Percentiles rank a stretch among this genome's conserved stretches.
Conservation (phyloP, 352 stramenopile genomes). For the Globisporangium uncinulatum region DNA sequence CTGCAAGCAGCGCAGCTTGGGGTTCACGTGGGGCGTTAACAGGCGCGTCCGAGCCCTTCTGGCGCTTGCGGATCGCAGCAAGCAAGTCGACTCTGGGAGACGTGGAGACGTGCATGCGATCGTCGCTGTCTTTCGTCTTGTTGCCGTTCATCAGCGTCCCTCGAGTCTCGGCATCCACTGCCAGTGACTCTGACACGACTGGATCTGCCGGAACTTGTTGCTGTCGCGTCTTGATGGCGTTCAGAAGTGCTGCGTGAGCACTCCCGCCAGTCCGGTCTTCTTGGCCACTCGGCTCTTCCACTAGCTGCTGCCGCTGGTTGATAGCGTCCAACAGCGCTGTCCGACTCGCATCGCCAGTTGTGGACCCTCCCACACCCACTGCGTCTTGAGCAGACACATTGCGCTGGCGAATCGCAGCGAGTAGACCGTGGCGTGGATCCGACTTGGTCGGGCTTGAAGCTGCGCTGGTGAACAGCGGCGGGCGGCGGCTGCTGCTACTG, state of each 20-base stretch:
- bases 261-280: neutral
- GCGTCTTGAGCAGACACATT: constrained; percentile 2
- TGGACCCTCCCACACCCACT: neutral
- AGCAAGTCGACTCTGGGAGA: constrained; percentile 5
- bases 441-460: neutral
- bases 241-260: constrained; percentile 2
- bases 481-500: constrained; percentile 2
- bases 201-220: neutral
- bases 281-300: neutral
- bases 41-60: neutral
- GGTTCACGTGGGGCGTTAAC: neutral
- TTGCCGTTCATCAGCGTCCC: neutral
- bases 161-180: too few relatives aligned
- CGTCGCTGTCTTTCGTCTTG: too few relatives aligned
- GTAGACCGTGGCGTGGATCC: constrained; percentile 17
- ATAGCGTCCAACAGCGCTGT: constrained; percentile 7
- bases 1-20: constrained; percentile 25
- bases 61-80: constrained; percentile 13
- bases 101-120: too few relatives aligned
- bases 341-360: neutral
- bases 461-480: constrained; percentile 5
- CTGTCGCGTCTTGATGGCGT: constrained; percentile 1
- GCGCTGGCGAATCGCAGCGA: constrained; percentile 27
- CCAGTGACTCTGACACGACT: neutral
- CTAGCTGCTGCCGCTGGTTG: constrained; percentile 2